Evolutionary conservation across 345 rosid genomes (phyloP).

Genomic region (Pistacia vera): DNA sequence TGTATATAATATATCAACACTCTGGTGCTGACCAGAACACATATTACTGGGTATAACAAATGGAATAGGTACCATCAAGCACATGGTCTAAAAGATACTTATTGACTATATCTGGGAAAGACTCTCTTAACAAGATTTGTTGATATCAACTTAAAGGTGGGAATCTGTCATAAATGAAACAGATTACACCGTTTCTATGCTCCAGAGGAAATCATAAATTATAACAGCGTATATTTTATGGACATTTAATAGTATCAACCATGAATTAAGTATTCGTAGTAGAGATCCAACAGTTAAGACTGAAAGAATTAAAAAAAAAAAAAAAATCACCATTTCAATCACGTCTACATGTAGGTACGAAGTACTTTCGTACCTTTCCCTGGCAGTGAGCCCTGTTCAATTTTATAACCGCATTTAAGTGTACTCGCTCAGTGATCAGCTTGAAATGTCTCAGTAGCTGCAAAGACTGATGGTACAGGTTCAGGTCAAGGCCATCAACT

Average conservation of each 20-base stretch:
- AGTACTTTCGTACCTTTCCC: background rate
- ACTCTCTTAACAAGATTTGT: background rate
- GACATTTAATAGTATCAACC: background rate
- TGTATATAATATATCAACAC: background rate
- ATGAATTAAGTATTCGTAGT: background rate
- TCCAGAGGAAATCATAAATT: background rate
- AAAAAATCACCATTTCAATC: background rate
- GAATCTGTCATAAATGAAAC: background rate
- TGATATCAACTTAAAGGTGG: too few relatives aligned
- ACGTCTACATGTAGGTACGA: background rate
- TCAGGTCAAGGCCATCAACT: slow-evolving; percentile 77
- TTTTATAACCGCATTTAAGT: slow-evolving; percentile 4
- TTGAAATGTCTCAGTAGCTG: slow-evolving; percentile 65
- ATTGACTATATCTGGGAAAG: background rate
- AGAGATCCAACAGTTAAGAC: background rate
- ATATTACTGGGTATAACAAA: background rate
- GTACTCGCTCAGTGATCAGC: slow-evolving; percentile 30
- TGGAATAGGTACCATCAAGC: background rate
- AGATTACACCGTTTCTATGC: background rate
- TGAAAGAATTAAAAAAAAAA: background rate
- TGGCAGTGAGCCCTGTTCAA: background rate
- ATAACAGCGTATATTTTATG: background rate
- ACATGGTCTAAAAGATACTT: background rate
- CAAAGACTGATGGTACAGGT: slow-evolving; percentile 66
- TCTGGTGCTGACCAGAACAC: background rate